These are phyloP conservation scores for Starmerella roubikii DNA, from an alignment of 805 yeast species.

Conservation along the genomic window DNA sequence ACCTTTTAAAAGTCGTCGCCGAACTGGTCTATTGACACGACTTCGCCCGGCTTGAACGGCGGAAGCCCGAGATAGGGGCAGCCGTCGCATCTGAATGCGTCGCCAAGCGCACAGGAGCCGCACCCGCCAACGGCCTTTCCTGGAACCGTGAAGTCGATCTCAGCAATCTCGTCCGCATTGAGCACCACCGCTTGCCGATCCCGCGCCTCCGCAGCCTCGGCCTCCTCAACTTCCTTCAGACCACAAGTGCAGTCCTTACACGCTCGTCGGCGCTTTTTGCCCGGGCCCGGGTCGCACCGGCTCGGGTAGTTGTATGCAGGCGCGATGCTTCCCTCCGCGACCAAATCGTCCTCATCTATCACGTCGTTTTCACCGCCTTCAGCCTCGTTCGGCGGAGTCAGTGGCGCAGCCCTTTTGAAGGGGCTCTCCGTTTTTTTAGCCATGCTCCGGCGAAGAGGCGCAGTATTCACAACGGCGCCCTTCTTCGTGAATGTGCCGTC, in stretches of 20 bases:
- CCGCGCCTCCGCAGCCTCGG: constrained; percentile 33
- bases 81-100: constrained; percentile 95
- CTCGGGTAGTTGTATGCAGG: constrained; percentile 42
- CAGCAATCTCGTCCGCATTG: constrained; percentile 59
- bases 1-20: constrained; percentile 20
- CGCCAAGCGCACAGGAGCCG: constrained; percentile 94
- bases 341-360: constrained; percentile 37
- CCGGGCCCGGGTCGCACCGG: constrained; percentile 37
- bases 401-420: constrained; percentile 26
- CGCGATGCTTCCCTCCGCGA: constrained; percentile 35
- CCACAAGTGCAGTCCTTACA: constrained; percentile 99
- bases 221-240: constrained; percentile 64
- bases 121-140: constrained; percentile 92
- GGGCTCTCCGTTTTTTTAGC: not conserved
- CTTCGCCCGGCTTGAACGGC: constrained; percentile 96
- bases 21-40: constrained; percentile 48
- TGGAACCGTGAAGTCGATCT: constrained; percentile 88
- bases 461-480: constrained; percentile 2
- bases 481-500: constrained; percentile 17
- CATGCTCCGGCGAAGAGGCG: not conserved
- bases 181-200: constrained; percentile 47
- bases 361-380: constrained; percentile 19
- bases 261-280: constrained; percentile 66
- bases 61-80: constrained; percentile 96
- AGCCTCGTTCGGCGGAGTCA: constrained; percentile 33